Evolutionary conservation across 345 rosid species (phyloP).

Genomic region (Triadica sebifera): DNA sequence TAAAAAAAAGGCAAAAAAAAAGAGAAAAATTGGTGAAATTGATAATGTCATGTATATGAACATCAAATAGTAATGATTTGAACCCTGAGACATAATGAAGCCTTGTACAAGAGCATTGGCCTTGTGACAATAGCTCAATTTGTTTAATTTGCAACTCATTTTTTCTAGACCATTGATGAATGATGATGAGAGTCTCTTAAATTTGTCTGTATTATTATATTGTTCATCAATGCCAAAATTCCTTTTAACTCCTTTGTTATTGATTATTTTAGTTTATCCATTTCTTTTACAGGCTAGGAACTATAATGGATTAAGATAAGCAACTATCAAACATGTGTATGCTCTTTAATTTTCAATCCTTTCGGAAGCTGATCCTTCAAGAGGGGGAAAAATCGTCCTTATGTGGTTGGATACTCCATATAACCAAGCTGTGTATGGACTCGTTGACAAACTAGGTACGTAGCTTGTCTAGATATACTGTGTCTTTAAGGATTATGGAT

Average conservation of each 20-base stretch:
- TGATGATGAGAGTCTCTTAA: slow-evolving; percentile 27
- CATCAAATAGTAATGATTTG: background rate
- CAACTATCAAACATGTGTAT: slow-evolving; percentile 80
- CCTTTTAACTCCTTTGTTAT: slow-evolving; percentile 10
- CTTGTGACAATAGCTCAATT: slow-evolving; percentile 30
- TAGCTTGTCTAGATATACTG: slow-evolving; percentile 9
- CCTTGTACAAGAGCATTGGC: slow-evolving; percentile 3
- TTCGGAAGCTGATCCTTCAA: slow-evolving; percentile 83
- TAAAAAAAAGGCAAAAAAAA: slow-evolving; percentile 16
- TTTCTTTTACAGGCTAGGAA: slow-evolving; percentile 51
- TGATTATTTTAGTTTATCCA: slow-evolving; percentile 20
- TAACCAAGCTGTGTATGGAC: slow-evolving; percentile 94
- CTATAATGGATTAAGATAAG: slow-evolving; percentile 53
- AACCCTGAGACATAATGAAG: background rate
- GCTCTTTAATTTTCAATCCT: slow-evolving; percentile 80
- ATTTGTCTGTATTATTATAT: background rate
- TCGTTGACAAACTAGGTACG: slow-evolving; percentile 87
- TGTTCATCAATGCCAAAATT: background rate
- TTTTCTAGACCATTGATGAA: slow-evolving; percentile 24
- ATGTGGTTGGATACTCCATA: slow-evolving; percentile 95
- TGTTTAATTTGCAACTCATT: background rate
- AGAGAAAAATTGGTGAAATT: background rate
- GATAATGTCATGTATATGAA: background rate
- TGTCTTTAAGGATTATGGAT: slow-evolving; percentile 7
- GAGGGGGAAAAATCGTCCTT: slow-evolving; percentile 95